phyloP scores from a whole-genome alignment of 2,329 filamentous ascomycete genomes.

The Hypoxylon sp. region DNA sequence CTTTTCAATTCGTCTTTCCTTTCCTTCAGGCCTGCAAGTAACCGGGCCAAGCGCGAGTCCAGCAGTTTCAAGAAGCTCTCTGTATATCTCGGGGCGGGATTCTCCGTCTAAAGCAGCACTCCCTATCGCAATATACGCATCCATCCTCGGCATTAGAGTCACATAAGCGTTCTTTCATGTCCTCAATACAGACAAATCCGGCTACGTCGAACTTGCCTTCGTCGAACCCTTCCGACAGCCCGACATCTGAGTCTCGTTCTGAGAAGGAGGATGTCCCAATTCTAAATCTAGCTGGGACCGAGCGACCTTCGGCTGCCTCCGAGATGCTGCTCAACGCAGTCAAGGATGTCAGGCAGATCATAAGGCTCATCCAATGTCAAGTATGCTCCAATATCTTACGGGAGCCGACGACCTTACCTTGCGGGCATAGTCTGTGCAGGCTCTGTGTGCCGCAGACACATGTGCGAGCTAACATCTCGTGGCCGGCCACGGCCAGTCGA shows the following conservation, averaged over 20 bases:
- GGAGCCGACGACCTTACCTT: constrained; percentile 82
- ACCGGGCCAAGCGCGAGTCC: constrained; percentile 2
- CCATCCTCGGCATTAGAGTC: neutral
- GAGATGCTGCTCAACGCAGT: constrained; percentile 61
- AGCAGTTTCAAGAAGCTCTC: constrained; percentile 2
- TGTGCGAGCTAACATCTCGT: constrained; percentile 79
- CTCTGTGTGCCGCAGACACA: constrained; percentile 79
- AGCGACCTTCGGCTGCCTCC: constrained; percentile 41
- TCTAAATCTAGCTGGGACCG: constrained; percentile 43
- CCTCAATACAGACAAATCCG: constrained; percentile 47
- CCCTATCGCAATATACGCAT: constrained; percentile 5
- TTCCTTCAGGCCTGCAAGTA: constrained; percentile 15
- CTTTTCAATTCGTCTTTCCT: constrained; percentile 7
- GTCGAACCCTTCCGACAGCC: constrained; percentile 43
- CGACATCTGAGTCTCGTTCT: constrained; percentile 36
- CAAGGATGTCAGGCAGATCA: constrained; percentile 72
- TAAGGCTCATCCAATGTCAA: constrained; percentile 84
- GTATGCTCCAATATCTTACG: constrained; percentile 78
- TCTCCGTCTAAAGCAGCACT: neutral
- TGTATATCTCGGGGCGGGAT: constrained; percentile 11
- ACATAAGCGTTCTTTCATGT: constrained; percentile 49
- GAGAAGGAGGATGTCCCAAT: constrained; percentile 40
- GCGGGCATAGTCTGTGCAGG: constrained; percentile 83
- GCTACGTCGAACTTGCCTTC: constrained; percentile 43
- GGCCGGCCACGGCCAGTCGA: constrained; percentile 78